phyloP scores from a whole-genome alignment of 2,329 filamentous ascomycete genomes.

The Davidsoniella virescens region DNA sequence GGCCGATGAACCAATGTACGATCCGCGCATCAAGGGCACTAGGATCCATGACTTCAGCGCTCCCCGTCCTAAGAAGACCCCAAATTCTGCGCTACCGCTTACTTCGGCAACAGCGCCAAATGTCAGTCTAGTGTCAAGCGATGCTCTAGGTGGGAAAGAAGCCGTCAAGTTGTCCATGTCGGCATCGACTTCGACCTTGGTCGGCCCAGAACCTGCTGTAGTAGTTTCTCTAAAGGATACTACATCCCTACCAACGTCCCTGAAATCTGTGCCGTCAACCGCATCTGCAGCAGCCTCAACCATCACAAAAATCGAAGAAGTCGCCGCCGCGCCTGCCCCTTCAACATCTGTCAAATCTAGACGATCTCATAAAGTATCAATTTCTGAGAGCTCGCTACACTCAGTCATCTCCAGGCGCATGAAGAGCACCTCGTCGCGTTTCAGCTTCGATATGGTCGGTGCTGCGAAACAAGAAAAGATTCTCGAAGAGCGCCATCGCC shows the following conservation, averaged over 20 bases:
- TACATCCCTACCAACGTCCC: slow-evolving; percentile 1
- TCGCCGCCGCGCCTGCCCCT: background rate
- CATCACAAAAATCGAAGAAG: background rate
- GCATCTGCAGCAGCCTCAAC: background rate
- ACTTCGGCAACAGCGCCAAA: background rate
- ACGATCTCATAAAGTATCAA: slow-evolving; percentile 37
- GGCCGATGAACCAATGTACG: slow-evolving; percentile 34
- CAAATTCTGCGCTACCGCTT: slow-evolving; percentile 8
- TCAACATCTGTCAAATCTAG: slow-evolving; percentile 17
- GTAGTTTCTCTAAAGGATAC: slow-evolving; percentile 3
- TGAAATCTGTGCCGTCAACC: slow-evolving; percentile 7
- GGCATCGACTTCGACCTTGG: slow-evolving; percentile 1
- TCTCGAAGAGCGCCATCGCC: slow-evolving; percentile 56
- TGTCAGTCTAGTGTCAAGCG: background rate
- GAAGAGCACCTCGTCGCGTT: slow-evolving; percentile 63
- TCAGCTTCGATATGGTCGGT: slow-evolving; percentile 68
- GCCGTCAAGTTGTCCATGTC: slow-evolving; percentile 7
- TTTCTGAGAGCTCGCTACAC: slow-evolving; percentile 31
- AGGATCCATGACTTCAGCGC: slow-evolving; percentile 51
- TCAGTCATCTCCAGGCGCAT: slow-evolving; percentile 44
- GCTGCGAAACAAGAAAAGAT: slow-evolving; percentile 51
- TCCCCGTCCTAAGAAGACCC: slow-evolving; percentile 27
- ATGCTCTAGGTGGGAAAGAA: background rate
- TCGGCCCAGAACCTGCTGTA: background rate
- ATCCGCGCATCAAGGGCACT: slow-evolving; percentile 48